phyloP scores from a whole-genome alignment of 345 rosid genomes.

The Citrus glauca region DNA sequence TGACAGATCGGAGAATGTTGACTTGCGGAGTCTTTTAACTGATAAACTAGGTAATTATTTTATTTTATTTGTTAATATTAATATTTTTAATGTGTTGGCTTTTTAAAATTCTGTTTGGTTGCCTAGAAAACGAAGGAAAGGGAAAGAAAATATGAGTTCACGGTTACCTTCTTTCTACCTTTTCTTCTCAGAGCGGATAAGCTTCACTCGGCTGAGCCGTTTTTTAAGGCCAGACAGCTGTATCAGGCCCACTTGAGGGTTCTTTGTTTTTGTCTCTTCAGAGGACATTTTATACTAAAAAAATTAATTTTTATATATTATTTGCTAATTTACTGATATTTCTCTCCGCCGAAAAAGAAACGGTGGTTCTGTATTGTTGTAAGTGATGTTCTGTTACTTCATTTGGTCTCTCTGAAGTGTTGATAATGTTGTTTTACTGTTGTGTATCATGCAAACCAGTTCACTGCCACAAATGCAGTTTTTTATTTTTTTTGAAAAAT shows the following conservation, averaged over 20 bases:
- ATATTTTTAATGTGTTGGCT: not conserved
- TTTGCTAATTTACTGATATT: not conserved
- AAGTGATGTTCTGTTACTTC: not conserved
- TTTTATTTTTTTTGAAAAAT: too few species aligned
- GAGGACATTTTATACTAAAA: not conserved
- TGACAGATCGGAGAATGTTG: constrained; percentile 29
- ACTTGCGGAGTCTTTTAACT: constrained; percentile 7
- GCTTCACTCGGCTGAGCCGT: constrained; percentile 3
- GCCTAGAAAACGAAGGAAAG: constrained; percentile 24
- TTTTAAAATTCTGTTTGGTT: constrained; percentile 24
- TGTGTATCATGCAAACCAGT: not conserved
- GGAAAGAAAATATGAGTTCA: not conserved
- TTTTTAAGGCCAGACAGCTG: constrained; percentile 6
- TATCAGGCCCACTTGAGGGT: constrained; percentile 14
- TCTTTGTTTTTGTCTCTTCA: not conserved
- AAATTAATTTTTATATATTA: not conserved
- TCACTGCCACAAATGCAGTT: too few species aligned
- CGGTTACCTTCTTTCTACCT: not conserved
- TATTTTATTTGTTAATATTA: not conserved
- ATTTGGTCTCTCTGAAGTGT: too few species aligned
- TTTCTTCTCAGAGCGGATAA: constrained; percentile 7
- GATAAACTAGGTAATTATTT: constrained; percentile 33
- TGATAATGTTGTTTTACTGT: not conserved
- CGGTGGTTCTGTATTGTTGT: not conserved
- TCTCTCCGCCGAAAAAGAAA: not conserved